A percentile compares a stretch with the other conserved stretches of the same genome.
These are phyloP conservation scores for Phytophthora lateralis DNA, from an alignment of 352 stramenopile genomes.

Conservation along the genomic window DNA sequence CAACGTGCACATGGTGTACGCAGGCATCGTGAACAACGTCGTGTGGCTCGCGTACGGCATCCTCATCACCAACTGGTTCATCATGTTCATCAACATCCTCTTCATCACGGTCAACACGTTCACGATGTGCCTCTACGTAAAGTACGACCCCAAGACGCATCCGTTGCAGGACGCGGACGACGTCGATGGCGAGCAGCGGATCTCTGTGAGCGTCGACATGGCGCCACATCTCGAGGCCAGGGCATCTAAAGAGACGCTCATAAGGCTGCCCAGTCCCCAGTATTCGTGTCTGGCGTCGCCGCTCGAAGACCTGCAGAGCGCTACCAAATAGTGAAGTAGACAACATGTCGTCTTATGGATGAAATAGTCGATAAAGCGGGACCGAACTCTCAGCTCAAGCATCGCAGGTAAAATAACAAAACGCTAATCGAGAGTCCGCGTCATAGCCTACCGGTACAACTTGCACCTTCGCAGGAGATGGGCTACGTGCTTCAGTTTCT, in stretches of 20 bases:
- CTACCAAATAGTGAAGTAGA: background rate
- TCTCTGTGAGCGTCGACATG: no score
- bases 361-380: no score
- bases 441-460: no score
- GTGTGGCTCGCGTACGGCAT: slow-evolving; percentile 58
- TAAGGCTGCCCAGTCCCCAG: slow-evolving; percentile 25
- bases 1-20: slow-evolving; percentile 53
- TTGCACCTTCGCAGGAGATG: no score
- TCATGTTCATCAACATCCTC: slow-evolving; percentile 45
- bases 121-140: slow-evolving; percentile 28
- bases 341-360: background rate
- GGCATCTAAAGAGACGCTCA: slow-evolving; percentile 27
- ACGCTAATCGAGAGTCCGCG: no score
- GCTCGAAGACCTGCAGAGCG: slow-evolving; percentile 6
- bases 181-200: no score
- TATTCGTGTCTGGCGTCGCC: slow-evolving; percentile 25
- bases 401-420: no score
- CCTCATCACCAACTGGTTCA: slow-evolving; percentile 38
- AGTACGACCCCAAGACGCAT: slow-evolving; percentile 35
- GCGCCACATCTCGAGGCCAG: background rate
- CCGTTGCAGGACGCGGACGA: slow-evolving; percentile 4
- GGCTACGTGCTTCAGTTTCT: slow-evolving; percentile 16
- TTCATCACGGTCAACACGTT: slow-evolving; percentile 38
- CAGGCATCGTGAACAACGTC: slow-evolving; percentile 47
- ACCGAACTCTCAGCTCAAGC: no score